A percentile compares a stretch with the other conserved stretches of the same genome.
These are phyloP conservation scores for Kalmanozyma brasiliensis DNA, from an alignment of 1,284 basidiomycete species.

Conservation along the genomic window DNA sequence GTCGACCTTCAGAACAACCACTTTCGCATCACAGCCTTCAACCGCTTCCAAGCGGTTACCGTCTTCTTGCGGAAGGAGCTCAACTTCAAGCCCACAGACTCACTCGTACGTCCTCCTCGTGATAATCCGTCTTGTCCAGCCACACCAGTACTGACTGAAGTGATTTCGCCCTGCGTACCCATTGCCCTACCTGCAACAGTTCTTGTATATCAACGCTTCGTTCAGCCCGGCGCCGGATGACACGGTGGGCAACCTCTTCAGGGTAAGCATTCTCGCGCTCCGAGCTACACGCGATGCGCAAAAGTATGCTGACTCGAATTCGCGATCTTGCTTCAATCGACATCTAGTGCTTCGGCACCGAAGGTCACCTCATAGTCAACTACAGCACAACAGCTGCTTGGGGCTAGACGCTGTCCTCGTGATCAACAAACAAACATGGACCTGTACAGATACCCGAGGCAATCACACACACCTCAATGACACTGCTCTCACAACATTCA, in stretches of 20 bases:
- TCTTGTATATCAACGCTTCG: conserved; percentile 97
- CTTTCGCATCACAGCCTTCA: conserved; percentile 94
- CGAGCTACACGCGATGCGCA: background rate
- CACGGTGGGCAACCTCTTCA: conserved; percentile 84
- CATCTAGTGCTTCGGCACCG: conserved; percentile 62
- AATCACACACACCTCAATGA: conserved; percentile 1
- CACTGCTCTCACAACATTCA: background rate
- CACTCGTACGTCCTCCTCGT: conserved; percentile 76
- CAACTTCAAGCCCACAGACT: conserved; percentile 85
- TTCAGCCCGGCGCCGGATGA: conserved; percentile 94
- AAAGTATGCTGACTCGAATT: too few species aligned
- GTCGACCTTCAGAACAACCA: conserved; percentile 77
- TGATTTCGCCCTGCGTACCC: too few species aligned
- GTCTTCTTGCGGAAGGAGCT: conserved; percentile 91
- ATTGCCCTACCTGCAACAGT: conserved; percentile 72
- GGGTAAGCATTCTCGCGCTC: conserved; percentile 49
- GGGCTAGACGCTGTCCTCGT: conserved; percentile 57
- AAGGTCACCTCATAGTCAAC: conserved; percentile 65
- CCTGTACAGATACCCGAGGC: conserved; percentile 22
- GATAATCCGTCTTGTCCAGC: too few species aligned
- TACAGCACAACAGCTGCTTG: conserved; percentile 65
- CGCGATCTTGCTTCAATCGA: background rate
- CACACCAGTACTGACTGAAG: too few species aligned
- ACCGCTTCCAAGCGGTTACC: conserved; percentile 94
- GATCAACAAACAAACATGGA: background rate